Evolutionary conservation across 2,329 filamentous ascomycete species (phyloP).

Genomic region (Cercospora canescens): DNA sequence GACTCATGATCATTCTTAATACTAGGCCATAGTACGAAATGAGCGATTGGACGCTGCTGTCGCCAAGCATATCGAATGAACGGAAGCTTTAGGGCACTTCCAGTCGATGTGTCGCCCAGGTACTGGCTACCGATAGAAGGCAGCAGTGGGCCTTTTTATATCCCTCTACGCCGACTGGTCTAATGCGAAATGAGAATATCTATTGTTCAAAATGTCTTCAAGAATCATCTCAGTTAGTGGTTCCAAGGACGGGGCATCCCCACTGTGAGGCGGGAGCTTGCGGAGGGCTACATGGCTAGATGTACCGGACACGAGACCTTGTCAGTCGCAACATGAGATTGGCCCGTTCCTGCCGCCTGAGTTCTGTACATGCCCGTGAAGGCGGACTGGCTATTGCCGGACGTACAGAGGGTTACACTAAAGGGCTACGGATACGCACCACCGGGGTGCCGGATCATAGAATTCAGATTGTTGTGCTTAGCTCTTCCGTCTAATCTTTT

Average conservation of each 20-base stretch:
- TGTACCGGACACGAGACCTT: conserved; percentile 2
- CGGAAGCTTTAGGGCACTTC: background rate
- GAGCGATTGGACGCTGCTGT: background rate
- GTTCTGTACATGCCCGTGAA: background rate
- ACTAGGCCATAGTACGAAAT: background rate
- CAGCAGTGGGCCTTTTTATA: background rate
- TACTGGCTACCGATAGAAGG: background rate
- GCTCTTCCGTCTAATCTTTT: background rate
- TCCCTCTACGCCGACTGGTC: background rate
- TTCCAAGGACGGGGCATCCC: background rate
- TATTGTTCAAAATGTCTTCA: background rate
- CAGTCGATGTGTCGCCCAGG: background rate
- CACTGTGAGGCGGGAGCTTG: background rate
- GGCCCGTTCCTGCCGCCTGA: background rate
- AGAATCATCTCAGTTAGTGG: background rate
- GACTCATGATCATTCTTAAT: background rate
- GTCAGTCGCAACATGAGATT: conserved; percentile 2
- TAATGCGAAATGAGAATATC: background rate
- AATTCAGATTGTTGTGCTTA: conserved; percentile 2
- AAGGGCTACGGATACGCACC: background rate
- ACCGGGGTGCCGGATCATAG: background rate
- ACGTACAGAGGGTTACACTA: background rate
- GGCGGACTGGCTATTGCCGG: background rate
- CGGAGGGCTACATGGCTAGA: background rate
- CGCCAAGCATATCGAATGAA: background rate